Base-by-base conservation (phyloP, 805 yeast species). In the Candida ulmi region DNA sequence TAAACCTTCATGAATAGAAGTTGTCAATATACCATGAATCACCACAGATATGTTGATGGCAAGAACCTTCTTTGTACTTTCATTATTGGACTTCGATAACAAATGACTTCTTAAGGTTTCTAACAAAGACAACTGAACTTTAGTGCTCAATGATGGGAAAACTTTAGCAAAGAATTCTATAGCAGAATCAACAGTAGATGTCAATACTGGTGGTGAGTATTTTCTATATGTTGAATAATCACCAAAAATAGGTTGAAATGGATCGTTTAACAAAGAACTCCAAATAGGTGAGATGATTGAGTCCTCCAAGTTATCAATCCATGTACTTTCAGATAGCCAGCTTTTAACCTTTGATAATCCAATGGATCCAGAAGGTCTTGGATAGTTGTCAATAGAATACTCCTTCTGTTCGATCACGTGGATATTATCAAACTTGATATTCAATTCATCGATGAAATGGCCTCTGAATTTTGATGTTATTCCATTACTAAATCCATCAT, bases 81-180 rank as follows among this genome's bases (percentile, higher is more conserved):
- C 47, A 5, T 52, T 54, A 2, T 61, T 52, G 5, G 55, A 47
- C 39, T 69, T 61, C 23, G 76, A 66, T 35, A 74, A 64, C 28
- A 81, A 44, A 15, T 72, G 67, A 4, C 81, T 66, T 47, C 88
- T 72, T 45, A 93, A 61, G 39, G 80, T 85, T 52, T 91, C 97
- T 17, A 93, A 60, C n/a, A 93, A 69, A 1, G 97, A 88, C 42
- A 83, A 80, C 53, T 91, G 97, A 38, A 93, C 83, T 45, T 87
- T 85, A 5, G 76, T 62, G 8, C 90, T 77, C 48, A 91, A 72
- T 42, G 70, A 66, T 0, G 95, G 86, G 47, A 91, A 83, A 1
- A 83, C 69, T 8, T 72, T 54, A 5, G 85, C 77, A 54, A 88
- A 86, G 2, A 90, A 68, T 43, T 83, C 88, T 52, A 91, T 78